phyloP scores from a whole-genome alignment of 208 protist species.

The Trichomonas gallinae region DNA sequence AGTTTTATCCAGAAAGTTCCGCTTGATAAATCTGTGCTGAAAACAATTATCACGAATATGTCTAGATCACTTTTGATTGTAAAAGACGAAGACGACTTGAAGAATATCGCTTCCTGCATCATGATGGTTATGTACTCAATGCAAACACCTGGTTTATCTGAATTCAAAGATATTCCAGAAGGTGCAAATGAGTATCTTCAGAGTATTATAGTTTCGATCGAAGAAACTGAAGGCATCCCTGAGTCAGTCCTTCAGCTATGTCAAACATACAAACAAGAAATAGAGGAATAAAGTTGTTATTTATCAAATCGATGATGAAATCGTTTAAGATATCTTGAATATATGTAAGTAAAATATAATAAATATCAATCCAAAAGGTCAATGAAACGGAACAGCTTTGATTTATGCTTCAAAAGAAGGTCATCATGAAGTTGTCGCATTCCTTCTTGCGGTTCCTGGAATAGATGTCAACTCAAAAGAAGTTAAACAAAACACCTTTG shows the following conservation, averaged over 20 bases:
- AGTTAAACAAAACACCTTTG: too few relatives aligned
- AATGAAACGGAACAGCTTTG: too few relatives aligned
- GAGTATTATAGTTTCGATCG: not conserved
- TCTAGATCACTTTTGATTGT: not conserved
- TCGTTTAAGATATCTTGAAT: too few relatives aligned
- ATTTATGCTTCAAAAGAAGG: too few relatives aligned
- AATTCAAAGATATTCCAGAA: not conserved
- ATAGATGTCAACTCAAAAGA: too few relatives aligned
- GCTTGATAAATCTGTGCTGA: not conserved
- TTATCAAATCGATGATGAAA: too few relatives aligned
- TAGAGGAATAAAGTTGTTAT: too few relatives aligned
- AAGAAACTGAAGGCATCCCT: not conserved
- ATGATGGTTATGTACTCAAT: not conserved
- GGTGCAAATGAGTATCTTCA: not conserved
- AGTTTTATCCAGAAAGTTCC: not conserved
- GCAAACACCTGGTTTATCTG: not conserved
- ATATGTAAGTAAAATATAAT: too few relatives aligned
- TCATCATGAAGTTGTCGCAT: too few relatives aligned
- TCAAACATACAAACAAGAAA: not conserved
- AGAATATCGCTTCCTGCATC: not conserved
- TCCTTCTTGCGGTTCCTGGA: too few relatives aligned
- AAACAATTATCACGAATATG: not conserved
- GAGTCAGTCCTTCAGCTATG: not conserved
- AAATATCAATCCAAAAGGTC: too few relatives aligned
- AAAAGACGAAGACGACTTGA: not conserved